Evolutionary conservation across 2,329 filamentous ascomycete genomes (phyloP).

Genomic region (Penicillium sp.): DNA sequence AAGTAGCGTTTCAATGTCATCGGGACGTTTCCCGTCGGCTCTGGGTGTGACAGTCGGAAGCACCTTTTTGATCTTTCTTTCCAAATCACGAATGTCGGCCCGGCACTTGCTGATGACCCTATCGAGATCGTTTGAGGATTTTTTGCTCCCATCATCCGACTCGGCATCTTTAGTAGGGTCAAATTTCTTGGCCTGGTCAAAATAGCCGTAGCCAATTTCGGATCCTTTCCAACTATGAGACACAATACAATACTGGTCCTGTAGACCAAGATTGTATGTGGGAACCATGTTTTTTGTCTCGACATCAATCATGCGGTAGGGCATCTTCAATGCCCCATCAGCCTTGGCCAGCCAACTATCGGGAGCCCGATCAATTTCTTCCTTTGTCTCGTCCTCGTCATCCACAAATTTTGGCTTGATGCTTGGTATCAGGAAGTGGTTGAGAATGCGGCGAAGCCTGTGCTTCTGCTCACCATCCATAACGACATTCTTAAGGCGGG

Average conservation of each 20-base stretch:
- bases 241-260: constrained; percentile 2
- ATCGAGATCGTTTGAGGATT: neutral
- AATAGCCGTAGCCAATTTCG: neutral
- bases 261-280: neutral
- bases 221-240: constrained; percentile 3
- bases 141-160: neutral
- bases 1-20: neutral
- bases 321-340: neutral
- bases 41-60: neutral
- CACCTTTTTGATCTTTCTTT: neutral
- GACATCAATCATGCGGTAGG: constrained; percentile 1
- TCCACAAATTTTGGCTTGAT: neutral
- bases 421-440: neutral
- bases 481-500: neutral
- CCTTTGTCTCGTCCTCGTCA: neutral
- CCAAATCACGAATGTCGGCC: neutral
- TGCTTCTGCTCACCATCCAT: neutral
- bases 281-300: constrained; percentile 1
- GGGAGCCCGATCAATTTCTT: neutral
- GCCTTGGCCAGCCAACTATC: neutral
- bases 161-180: neutral
- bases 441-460: neutral
- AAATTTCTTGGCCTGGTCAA: neutral
- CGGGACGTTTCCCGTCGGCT: neutral
- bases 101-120: neutral